Evolutionary conservation across 495 filamentous ascomycete genomes (phyloP).

Genomic region (Aspergillus haitiensis): DNA sequence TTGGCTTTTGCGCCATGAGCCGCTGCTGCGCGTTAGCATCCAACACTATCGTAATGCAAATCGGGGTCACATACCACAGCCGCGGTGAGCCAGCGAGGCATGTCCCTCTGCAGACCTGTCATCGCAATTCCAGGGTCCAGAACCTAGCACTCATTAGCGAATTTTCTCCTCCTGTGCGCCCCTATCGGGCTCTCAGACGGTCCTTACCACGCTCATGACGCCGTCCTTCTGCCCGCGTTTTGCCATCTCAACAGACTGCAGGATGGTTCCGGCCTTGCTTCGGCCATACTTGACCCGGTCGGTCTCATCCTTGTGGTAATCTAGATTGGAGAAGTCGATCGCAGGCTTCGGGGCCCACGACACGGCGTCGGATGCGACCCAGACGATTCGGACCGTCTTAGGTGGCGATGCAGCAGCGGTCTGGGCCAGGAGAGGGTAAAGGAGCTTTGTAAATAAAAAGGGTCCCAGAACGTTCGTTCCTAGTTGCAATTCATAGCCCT

Average conservation of each 20-base stretch:
- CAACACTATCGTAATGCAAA: background rate
- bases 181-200: background rate
- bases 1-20: conserved; percentile 1
- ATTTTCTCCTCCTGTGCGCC: background rate
- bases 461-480: conserved; percentile 51
- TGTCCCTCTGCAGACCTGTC: conserved; percentile 6
- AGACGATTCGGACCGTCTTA: conserved; percentile 2
- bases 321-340: conserved; percentile 9
- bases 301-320: conserved; percentile 4
- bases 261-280: conserved; percentile 2
- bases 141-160: background rate
- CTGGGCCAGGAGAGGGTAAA: conserved; percentile 33
- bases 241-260: conserved; percentile 9
- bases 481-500: conserved; percentile 47
- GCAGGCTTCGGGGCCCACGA: conserved; percentile 8
- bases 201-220: conserved; percentile 1
- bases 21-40: background rate
- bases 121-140: conserved; percentile 11
- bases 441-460: conserved; percentile 46
- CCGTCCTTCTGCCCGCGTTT: background rate
- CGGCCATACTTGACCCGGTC: conserved; percentile 4
- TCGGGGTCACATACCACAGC: background rate
- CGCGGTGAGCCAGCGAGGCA: background rate
- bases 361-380: conserved; percentile 7
- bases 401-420: background rate